Percentiles rank a stretch among this genome's conserved stretches.
These are phyloP conservation scores for Allium fistulosum DNA, from an alignment of 106 monocot species.

Conservation along the genomic window DNA sequence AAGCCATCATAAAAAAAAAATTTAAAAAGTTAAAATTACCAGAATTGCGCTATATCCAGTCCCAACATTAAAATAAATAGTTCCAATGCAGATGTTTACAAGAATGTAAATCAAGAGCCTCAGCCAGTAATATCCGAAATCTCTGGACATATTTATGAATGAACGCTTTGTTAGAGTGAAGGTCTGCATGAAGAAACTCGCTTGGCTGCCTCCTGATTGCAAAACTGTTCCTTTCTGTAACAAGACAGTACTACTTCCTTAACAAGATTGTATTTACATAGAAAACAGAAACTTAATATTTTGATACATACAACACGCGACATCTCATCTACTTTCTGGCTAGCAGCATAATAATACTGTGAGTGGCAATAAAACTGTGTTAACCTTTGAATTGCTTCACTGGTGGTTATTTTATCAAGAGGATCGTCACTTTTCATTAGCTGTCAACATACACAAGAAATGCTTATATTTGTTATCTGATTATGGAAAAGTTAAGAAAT, in stretches of 20 bases:
- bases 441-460: slow-evolving; percentile 14
- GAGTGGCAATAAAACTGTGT: slow-evolving; percentile 43
- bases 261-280: background rate
- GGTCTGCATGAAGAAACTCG: slow-evolving; percentile 78
- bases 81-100: slow-evolving; percentile 65
- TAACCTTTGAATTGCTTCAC: slow-evolving; percentile 57
- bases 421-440: slow-evolving; percentile 78
- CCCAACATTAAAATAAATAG: slow-evolving; percentile 70
- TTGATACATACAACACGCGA: slow-evolving; percentile 50
- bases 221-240: slow-evolving; percentile 81
- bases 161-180: slow-evolving; percentile 51
- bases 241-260: background rate
- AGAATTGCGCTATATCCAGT: slow-evolving; percentile 66
- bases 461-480: background rate
- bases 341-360: slow-evolving; percentile 33
- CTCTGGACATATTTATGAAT: slow-evolving; percentile 68
- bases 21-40: slow-evolving; percentile 19
- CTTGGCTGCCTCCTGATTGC: slow-evolving; percentile 73
- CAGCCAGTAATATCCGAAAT: slow-evolving; percentile 81
- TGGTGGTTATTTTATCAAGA: slow-evolving; percentile 75
- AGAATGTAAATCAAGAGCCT: slow-evolving; percentile 68
- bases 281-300: background rate
- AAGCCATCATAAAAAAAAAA: too few relatives aligned
- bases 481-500: background rate
- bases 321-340: slow-evolving; percentile 65